Percentiles rank a stretch among this genome's conserved stretches.
These are phyloP conservation scores for Alternaria solani DNA, from an alignment of 2,329 filamentous ascomycete species.

Conservation along the genomic window DNA sequence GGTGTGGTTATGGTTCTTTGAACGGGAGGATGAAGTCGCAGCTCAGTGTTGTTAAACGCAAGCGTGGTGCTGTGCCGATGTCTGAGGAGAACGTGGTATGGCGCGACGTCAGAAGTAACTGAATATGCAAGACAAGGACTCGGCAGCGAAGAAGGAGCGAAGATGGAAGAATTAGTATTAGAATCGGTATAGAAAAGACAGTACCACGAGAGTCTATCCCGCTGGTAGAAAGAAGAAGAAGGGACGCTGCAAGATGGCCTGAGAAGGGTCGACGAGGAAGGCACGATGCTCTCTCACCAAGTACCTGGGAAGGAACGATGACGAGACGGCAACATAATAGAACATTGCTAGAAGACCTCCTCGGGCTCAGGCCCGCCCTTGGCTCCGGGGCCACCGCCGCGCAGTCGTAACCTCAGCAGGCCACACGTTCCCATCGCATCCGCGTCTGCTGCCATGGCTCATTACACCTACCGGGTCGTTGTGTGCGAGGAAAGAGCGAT, in stretches of 20 bases:
- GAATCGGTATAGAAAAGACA: conserved; percentile 17
- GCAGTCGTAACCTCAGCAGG: conserved; percentile 20
- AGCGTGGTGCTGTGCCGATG: background rate
- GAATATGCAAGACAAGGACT: conserved; percentile 6
- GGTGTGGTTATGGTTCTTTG: background rate
- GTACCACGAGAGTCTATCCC: conserved; percentile 10
- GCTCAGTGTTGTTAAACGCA: background rate
- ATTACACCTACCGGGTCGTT: conserved; percentile 31
- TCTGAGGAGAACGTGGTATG: conserved; percentile 3
- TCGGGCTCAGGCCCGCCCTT: background rate
- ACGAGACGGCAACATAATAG: conserved; percentile 15
- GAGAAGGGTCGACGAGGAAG: conserved; percentile 25
- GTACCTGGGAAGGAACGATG: conserved; percentile 18
- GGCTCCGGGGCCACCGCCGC: conserved; percentile 14
- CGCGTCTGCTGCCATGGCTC: conserved; percentile 22
- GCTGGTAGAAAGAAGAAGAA: conserved; percentile 11
- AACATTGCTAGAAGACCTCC: conserved; percentile 21
- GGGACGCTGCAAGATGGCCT: conserved; percentile 14
- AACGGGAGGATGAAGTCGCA: background rate
- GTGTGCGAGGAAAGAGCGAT: conserved; percentile 33
- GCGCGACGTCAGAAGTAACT: conserved; percentile 10
- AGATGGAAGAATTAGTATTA: conserved; percentile 18
- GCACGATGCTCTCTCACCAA: conserved; percentile 23
- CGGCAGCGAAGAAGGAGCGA: conserved; percentile 6
- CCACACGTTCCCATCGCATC: conserved; percentile 22